These are phyloP conservation scores for Leishmania tropica DNA, from an alignment of 208 protist species.

Conservation along the genomic window DNA sequence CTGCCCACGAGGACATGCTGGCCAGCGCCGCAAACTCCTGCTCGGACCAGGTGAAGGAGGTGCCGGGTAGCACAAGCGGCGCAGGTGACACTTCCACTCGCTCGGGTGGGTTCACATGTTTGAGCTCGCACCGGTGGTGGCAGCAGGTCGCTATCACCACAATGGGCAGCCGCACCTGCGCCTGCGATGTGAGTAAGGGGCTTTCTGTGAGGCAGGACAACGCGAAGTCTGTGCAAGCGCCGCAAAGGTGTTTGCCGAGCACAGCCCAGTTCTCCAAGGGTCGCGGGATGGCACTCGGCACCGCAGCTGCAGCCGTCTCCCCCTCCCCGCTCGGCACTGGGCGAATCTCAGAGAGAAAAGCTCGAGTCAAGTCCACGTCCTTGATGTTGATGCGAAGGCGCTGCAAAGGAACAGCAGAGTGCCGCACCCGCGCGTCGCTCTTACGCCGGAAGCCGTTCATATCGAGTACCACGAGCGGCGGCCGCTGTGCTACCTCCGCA, in stretches of 20 bases:
- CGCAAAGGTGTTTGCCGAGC: slow-evolving; percentile 81
- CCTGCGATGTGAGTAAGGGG: not conserved
- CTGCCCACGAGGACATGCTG: slow-evolving; percentile 82
- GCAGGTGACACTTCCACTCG: not conserved
- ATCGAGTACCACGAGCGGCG: slow-evolving; percentile 64
- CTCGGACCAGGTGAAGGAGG: slow-evolving; percentile 30
- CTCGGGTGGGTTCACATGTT: slow-evolving; percentile 51
- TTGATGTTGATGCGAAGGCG: slow-evolving; percentile 83
- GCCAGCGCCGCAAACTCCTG: slow-evolving; percentile 64
- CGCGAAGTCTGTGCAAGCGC: slow-evolving; percentile 81
- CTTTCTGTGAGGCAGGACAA: slow-evolving; percentile 59
- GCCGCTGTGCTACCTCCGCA: slow-evolving; percentile 14
- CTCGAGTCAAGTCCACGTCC: slow-evolving; percentile 57
- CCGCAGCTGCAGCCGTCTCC: not conserved
- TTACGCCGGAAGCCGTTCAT: slow-evolving; percentile 71
- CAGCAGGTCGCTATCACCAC: slow-evolving; percentile 81
- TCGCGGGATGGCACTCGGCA: not conserved
- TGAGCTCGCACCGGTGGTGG: slow-evolving; percentile 76
- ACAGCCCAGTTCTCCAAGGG: slow-evolving; percentile 40
- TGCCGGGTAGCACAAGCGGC: slow-evolving; percentile 42
- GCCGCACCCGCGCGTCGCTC: slow-evolving; percentile 65
- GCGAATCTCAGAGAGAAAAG: slow-evolving; percentile 30
- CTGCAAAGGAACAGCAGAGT: slow-evolving; percentile 43
- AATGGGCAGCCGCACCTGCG: slow-evolving; percentile 29
- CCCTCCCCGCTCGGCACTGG: not conserved